Evolutionary conservation across 352 stramenopile species (phyloP), one percentile per base, ranked within the genome.

Genomic region (Discostella stelligera): DNA sequence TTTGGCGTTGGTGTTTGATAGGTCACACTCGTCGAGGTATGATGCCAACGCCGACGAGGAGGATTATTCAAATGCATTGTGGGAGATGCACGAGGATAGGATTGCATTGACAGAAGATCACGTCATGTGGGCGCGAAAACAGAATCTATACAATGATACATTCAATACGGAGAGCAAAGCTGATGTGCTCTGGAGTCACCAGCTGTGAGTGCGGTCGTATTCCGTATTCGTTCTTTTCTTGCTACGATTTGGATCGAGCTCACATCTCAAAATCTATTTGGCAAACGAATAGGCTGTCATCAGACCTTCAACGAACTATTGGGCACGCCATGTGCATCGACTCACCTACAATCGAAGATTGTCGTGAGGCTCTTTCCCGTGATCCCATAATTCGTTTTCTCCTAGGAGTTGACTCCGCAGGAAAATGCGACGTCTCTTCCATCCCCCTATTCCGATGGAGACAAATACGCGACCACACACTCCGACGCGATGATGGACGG

Each of bases 91-190:
- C 63, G 50, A 88, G 10, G 75, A 90, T 59, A 79, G 85, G 44
- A 60, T 89, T 56, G 55, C 63, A 5, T 66, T 85, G 66, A 79
- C 74, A 20, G 78, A 85, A 66, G 66, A 82, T 71, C 78, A 85
- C 74, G 78, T 85, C 18, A 82, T 85, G 78, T 85, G 78, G 82
- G 88, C 84, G 48, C 79, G 87, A 21, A 91, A 90, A 65, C 52
- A 82, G 18, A 93, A 93, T 82, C 69, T 93, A 59, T 93, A 93
- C 71, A 93, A 90, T 75, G 85, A 93, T 48, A 90, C 80, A 14
- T 91, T 91, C 62, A 91, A 93, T 81, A 82, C 69, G 8, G 81
- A 88, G 16, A 90, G 83, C 71, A 91, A 89, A 79, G 87, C 88
- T 8, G 87, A 93, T 83, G 73, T 93, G 44, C 59, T 89, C 65